These are phyloP conservation scores for Monosporascus sp. DNA, from an alignment of 2,329 filamentous ascomycete species.

Conservation along the genomic window DNA sequence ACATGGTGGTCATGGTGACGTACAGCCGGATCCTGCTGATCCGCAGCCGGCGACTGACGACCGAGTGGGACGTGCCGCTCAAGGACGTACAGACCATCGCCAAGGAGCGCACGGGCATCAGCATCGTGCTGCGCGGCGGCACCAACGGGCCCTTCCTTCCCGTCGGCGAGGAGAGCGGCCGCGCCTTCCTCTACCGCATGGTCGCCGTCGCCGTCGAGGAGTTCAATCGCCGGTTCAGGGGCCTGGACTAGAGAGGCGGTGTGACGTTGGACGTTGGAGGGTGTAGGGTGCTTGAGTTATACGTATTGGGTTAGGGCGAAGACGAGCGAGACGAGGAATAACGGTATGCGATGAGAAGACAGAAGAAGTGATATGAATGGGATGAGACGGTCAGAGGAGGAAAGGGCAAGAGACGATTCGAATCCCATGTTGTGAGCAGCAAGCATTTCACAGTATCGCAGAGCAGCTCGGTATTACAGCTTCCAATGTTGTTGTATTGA, in stretches of 20 bases:
- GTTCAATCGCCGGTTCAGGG: conserved; percentile 58
- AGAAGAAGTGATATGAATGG: no score
- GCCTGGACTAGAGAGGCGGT: conserved; percentile 26
- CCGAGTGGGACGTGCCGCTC: conserved; percentile 93
- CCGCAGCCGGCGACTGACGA: conserved; percentile 75
- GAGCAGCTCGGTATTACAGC: no score
- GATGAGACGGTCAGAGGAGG: no score
- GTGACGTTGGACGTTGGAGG: no score
- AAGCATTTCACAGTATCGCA: no score
- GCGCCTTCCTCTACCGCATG: conserved; percentile 61
- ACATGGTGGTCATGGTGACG: conserved; percentile 86
- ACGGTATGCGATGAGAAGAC: no score
- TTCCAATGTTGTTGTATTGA: no score
- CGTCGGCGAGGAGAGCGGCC: conserved; percentile 76
- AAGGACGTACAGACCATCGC: conserved; percentile 96
- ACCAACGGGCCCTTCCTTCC: conserved; percentile 94
- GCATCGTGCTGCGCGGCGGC: conserved; percentile 80
- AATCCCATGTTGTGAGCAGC: no score
- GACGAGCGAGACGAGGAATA: no score
- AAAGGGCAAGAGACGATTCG: no score
- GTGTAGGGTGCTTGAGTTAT: no score
- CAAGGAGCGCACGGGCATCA: conserved; percentile 93
- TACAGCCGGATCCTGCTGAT: conserved; percentile 86
- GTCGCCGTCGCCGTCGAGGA: conserved; percentile 62
- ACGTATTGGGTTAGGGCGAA: no score